Percentiles rank a stretch among this genome's conserved stretches.
Evolutionary conservation across 2,329 filamentous ascomycete species (phyloP).

Genomic region (Hypoxylon sp.): DNA sequence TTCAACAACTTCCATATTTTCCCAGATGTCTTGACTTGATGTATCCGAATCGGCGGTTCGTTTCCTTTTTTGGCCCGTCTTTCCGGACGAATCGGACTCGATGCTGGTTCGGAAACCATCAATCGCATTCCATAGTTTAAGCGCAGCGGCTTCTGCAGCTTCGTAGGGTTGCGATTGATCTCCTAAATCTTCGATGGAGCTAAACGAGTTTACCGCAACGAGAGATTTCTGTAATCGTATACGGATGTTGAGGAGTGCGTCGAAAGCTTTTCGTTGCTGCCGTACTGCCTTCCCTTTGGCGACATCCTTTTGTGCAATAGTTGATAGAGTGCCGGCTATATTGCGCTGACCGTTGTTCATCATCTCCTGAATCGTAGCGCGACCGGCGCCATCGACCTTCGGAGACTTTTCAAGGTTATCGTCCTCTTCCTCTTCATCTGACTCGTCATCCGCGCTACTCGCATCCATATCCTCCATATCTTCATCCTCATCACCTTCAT

Average conservation of each 20-base stretch:
- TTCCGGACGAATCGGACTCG: conserved; percentile 60
- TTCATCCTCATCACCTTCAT: conserved; percentile 56
- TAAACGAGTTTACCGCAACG: conserved; percentile 82
- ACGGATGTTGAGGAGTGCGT: conserved; percentile 87
- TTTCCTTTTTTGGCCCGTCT: conserved; percentile 74
- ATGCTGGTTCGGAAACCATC: conserved; percentile 77
- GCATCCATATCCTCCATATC: conserved; percentile 56
- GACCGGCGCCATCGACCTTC: conserved; percentile 56
- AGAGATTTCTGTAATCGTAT: conserved; percentile 95
- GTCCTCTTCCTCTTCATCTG: conserved; percentile 55
- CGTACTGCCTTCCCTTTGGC: conserved; percentile 90
- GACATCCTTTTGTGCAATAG: conserved; percentile 81
- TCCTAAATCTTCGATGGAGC: conserved; percentile 61
- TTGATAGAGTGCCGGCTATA: conserved; percentile 71
- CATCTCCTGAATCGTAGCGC: conserved; percentile 75
- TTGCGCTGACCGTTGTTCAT: conserved; percentile 78
- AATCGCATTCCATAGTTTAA: conserved; percentile 87
- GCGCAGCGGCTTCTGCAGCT: conserved; percentile 86
- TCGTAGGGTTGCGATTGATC: conserved; percentile 70
- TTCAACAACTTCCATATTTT: conserved; percentile 77
- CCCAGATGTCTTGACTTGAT: conserved; percentile 78
- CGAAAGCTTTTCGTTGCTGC: conserved; percentile 86
- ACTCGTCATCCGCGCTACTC: conserved; percentile 53
- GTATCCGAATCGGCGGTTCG: conserved; percentile 67
- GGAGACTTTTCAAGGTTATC: conserved; percentile 53